These are phyloP conservation scores for Tothia fuscella DNA, from an alignment of 2,329 filamentous ascomycete species.

Conservation along the genomic window DNA sequence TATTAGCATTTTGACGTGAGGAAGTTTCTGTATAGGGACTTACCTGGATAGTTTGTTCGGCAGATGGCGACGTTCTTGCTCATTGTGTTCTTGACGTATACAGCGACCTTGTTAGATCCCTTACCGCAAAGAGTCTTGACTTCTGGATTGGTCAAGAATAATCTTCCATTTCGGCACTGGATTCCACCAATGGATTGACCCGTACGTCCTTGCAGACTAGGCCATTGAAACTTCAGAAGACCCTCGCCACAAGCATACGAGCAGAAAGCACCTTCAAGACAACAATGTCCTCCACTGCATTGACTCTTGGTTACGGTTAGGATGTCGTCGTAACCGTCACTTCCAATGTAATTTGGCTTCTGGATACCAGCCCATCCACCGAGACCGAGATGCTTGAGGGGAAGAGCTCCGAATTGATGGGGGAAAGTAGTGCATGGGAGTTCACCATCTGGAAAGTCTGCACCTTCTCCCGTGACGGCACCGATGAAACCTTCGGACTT, in stretches of 20 bases:
- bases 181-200: constrained; percentile 83
- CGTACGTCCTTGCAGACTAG: constrained; percentile 60
- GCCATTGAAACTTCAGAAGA: constrained; percentile 90
- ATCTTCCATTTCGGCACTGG: constrained; percentile 65
- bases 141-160: constrained; percentile 62
- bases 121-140: constrained; percentile 60
- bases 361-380: constrained; percentile 76
- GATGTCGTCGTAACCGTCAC: constrained; percentile 40
- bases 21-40: constrained; percentile 14
- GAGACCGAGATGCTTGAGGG: constrained; percentile 55
- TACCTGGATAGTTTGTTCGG: constrained; percentile 91
- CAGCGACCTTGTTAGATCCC: constrained; percentile 50
- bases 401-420: constrained; percentile 64
- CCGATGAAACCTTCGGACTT: not conserved
- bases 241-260: constrained; percentile 88
- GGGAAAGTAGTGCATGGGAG: constrained; percentile 65
- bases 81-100: constrained; percentile 67
- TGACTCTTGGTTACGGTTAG: constrained; percentile 53
- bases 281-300: constrained; percentile 42
- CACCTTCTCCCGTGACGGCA: not conserved
- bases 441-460: constrained; percentile 64
- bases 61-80: constrained; percentile 58
- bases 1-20: not conserved
- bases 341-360: constrained; percentile 25
- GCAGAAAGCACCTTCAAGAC: constrained; percentile 59